Base-by-base conservation (phyloP, 129 eudicot genomes). In the Erigeron canadensis region DNA sequence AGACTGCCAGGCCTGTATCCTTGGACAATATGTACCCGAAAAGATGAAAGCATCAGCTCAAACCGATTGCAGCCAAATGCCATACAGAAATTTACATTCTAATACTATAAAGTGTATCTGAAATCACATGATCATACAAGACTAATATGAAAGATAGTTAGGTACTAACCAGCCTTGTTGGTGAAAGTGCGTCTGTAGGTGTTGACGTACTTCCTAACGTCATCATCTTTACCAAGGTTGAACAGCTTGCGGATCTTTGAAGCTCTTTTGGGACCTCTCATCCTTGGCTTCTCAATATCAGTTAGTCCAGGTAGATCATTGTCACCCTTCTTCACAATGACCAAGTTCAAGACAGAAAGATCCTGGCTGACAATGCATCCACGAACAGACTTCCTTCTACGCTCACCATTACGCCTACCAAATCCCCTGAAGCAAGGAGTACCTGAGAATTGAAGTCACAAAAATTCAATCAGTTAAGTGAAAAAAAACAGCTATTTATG, bases 231-330 rank as follows among this genome's bases (percentile, higher is more conserved):
- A 12, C 89, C 81, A 11, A 89, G 91, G 81, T 89, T 89, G 41
- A 89, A 89, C 41, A 89, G 89, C 80, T 89, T 89, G 60, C 96
- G 82, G 77, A 89, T 89, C 86, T 89, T 89, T 18, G 96, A 89
- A 43, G 96, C 96, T 78, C 96, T 86, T 81, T 88, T 88, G 38
- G 96, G 96, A 54, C 92, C 96, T 62, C 96, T 89, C 96, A 89
- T 89, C 67, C 96, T 86, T 71, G 96, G 96, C 73, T 89, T 89
- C 85, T 89, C 96, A 23, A 81, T 77, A 83, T 89, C 96, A 37
- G 96, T 89, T 11, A 89, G 70, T 10, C 96, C 96, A 69, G 96
- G 96, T 12, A 89, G 80, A 41, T 89, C 96, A 44, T 81, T 87
- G 15, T 89, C 96, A 42, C 96, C 96, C 80, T 89, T 89, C 78